These are phyloP conservation scores for Liquidambar formosana DNA, from an alignment of 164 flowering plant genomes.

Conservation along the genomic window DNA sequence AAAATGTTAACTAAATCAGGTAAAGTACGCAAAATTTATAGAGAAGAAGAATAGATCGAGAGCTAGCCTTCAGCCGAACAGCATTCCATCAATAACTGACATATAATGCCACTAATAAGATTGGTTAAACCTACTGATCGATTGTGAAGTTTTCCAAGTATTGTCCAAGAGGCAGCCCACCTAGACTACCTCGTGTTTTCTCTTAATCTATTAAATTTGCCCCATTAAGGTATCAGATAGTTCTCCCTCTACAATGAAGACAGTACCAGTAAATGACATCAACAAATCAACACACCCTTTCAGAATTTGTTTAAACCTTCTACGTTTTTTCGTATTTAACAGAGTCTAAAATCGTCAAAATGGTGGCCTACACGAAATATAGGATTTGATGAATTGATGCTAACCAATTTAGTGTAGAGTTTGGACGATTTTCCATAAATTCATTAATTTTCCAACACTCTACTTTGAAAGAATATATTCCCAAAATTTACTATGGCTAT, in stretches of 20 bases:
- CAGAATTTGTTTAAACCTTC: no score
- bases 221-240: no score
- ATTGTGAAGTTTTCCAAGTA: no score
- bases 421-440: not conserved
- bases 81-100: not conserved
- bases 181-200: no score
- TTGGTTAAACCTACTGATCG: no score
- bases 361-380: not conserved
- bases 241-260: no score
- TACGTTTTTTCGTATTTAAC: no score
- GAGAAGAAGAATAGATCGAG: not conserved
- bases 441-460: not conserved
- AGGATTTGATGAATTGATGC: not conserved
- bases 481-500: not conserved
- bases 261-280: no score
- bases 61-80: not conserved
- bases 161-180: no score
- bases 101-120: no score
- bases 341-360: not conserved
- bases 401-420: not conserved
- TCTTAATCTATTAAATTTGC: no score
- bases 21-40: not conserved
- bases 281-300: no score
- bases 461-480: not conserved
- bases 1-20: not conserved